Percentiles rank a stretch among this genome's conserved stretches.
Conservation (phyloP, 768 basidiomycete species). For the Pleurotus citrinopileatus region DNA sequence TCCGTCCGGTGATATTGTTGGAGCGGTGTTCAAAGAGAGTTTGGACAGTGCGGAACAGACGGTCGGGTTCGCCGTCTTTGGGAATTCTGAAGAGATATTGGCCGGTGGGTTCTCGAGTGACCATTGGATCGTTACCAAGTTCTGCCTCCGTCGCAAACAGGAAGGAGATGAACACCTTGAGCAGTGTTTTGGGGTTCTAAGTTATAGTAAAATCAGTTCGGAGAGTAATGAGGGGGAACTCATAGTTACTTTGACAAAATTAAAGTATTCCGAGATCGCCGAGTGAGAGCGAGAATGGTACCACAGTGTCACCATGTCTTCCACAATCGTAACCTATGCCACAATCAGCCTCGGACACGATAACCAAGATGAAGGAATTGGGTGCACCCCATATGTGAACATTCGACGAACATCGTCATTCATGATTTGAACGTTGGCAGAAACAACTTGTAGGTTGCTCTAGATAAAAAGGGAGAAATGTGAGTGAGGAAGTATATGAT, state of each 20-base stretch:
- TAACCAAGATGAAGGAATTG: neutral
- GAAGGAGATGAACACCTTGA: constrained; percentile 18
- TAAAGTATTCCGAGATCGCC: constrained; percentile 13
- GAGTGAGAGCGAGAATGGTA: constrained; percentile 19
- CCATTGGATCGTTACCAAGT: constrained; percentile 14
- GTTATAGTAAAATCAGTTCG: neutral
- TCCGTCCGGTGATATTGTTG: constrained; percentile 8
- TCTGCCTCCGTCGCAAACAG: constrained; percentile 15
- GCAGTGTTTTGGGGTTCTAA: constrained; percentile 15
- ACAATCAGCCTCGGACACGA: neutral
- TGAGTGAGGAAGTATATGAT: too few relatives aligned
- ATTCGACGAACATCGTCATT: constrained; percentile 22
- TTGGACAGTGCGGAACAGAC: neutral
- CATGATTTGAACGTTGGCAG: constrained; percentile 16
- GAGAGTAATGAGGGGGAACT: neutral
- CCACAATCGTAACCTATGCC: constrained; percentile 16
- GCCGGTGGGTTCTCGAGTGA: neutral
- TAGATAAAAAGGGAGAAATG: neutral
- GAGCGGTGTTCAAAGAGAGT: neutral
- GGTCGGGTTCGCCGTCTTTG: neutral
- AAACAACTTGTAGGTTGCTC: neutral
- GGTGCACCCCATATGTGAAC: constrained; percentile 20
- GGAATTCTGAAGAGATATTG: too few relatives aligned
- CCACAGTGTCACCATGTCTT: constrained; percentile 15
- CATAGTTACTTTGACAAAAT: constrained; percentile 4